Percentiles rank a stretch among this genome's conserved stretches.
These are phyloP conservation scores for Auriculariales sp. DNA, from an alignment of 768 basidiomycete genomes.

Conservation along the genomic window DNA sequence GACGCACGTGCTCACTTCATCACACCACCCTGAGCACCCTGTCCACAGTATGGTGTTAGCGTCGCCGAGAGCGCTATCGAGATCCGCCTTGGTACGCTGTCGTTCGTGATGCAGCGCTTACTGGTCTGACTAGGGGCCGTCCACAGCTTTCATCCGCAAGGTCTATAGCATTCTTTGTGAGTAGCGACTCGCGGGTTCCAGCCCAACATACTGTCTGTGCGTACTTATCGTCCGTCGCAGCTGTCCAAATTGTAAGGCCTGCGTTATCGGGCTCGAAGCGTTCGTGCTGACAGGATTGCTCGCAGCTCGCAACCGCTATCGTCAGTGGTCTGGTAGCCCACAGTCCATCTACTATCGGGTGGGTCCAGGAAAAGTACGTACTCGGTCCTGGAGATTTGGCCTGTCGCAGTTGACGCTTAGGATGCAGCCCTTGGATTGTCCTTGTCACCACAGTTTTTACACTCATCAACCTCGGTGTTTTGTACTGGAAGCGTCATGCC, in stretches of 20 bases:
- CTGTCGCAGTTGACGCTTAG: neutral
- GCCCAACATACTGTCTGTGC: too few relatives aligned
- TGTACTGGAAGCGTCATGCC: constrained; percentile 88
- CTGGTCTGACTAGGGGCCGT: constrained; percentile 11
- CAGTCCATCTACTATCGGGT: constrained; percentile 42
- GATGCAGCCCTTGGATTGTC: constrained; percentile 56
- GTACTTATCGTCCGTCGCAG: constrained; percentile 19
- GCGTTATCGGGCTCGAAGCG: too few relatives aligned
- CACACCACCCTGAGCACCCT: constrained; percentile 4
- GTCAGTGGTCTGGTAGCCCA: constrained; percentile 61
- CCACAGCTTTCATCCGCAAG: constrained; percentile 63
- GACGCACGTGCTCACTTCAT: constrained; percentile 1
- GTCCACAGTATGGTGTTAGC: constrained; percentile 56
- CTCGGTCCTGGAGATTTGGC: neutral
- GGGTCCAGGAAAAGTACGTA: constrained; percentile 59
- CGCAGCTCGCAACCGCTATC: constrained; percentile 55
- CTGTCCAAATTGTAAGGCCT: constrained; percentile 61
- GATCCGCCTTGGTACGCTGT: constrained; percentile 41
- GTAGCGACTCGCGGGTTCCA: constrained; percentile 14
- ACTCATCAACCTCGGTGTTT: constrained; percentile 59
- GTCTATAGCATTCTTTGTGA: constrained; percentile 81
- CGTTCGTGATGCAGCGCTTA: neutral
- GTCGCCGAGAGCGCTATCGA: constrained; percentile 65
- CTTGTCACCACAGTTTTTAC: constrained; percentile 69
- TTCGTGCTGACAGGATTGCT: too few relatives aligned